Conservation (phyloP, 2,329 filamentous ascomycete genomes). For the Hypoxylon sp. region DNA sequence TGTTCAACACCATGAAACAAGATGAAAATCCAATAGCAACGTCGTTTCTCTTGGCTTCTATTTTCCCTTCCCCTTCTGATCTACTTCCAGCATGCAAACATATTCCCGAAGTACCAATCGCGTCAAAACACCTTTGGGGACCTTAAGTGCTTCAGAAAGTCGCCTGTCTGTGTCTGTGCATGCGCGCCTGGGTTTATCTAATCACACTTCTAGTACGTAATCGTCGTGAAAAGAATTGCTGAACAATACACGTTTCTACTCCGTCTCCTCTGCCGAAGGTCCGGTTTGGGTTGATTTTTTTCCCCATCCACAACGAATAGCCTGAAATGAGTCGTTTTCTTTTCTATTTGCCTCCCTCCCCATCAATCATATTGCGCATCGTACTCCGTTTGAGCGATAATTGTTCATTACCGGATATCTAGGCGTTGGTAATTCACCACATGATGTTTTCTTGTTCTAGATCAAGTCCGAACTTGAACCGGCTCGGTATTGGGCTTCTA, state of each 20-base stretch:
- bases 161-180: constrained; percentile 11
- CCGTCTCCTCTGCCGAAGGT: constrained; percentile 28
- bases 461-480: constrained; percentile 5
- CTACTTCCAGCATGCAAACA: constrained; percentile 22
- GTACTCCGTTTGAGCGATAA: constrained; percentile 27
- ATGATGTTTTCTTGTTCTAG: neutral
- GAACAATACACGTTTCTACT: constrained; percentile 24
- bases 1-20: constrained; percentile 32
- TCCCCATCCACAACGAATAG: constrained; percentile 21
- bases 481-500: constrained; percentile 30
- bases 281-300: constrained; percentile 8
- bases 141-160: constrained; percentile 24
- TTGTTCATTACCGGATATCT: constrained; percentile 10
- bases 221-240: constrained; percentile 12
- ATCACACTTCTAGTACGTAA: neutral
- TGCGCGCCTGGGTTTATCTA: constrained; percentile 3
- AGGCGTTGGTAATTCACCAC: constrained; percentile 26
- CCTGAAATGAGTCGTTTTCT: constrained; percentile 34
- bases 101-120: constrained; percentile 34
- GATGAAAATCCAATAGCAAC: constrained; percentile 5
- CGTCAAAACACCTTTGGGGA: constrained; percentile 22
- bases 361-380: constrained; percentile 18
- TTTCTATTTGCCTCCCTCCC: constrained; percentile 6
- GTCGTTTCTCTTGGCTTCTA: constrained; percentile 12
- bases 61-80: constrained; percentile 11